Evolutionary conservation across 331 rosid species (phyloP).

Genomic region (Stylosanthes scabra): DNA sequence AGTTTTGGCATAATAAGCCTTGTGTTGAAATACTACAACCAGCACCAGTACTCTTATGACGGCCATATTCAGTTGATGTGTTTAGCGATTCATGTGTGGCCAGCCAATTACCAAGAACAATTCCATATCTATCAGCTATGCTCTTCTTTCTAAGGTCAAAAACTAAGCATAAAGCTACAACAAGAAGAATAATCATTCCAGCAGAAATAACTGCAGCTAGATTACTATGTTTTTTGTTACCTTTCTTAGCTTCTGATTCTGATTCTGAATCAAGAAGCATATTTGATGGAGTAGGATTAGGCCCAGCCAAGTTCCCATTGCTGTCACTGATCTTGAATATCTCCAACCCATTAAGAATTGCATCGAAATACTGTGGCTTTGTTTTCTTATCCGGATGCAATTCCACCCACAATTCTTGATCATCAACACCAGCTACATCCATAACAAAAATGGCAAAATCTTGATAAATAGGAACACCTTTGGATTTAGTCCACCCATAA

Average conservation of each 20-base stretch:
- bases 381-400: conserved; percentile 45
- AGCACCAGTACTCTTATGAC: conserved; percentile 13
- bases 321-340: conserved; percentile 51
- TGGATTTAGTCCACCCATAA: conserved; percentile 44
- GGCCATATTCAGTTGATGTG: conserved; percentile 28
- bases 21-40: conserved; percentile 40
- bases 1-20: conserved; percentile 45
- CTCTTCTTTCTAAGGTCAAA: conserved; percentile 39
- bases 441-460: conserved; percentile 47
- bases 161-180: conserved; percentile 34
- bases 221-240: background rate
- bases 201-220: conserved; percentile 37
- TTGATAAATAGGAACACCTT: conserved; percentile 50
- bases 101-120: conserved; percentile 44
- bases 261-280: conserved; percentile 45
- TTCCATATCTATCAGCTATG: conserved; percentile 4
- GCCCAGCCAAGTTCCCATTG: conserved; percentile 51
- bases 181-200: conserved; percentile 38
- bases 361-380: conserved; percentile 52
- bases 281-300: conserved; percentile 50
- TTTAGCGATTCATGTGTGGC: conserved; percentile 41
- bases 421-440: conserved; percentile 39
- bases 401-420: conserved; percentile 52
- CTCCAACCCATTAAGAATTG: conserved; percentile 59
- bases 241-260: conserved; percentile 30